A percentile compares a stretch with the other conserved stretches of the same genome.
These are phyloP conservation scores for Tricholoma furcatifolium DNA, from an alignment of 768 basidiomycete species.

Conservation along the genomic window DNA sequence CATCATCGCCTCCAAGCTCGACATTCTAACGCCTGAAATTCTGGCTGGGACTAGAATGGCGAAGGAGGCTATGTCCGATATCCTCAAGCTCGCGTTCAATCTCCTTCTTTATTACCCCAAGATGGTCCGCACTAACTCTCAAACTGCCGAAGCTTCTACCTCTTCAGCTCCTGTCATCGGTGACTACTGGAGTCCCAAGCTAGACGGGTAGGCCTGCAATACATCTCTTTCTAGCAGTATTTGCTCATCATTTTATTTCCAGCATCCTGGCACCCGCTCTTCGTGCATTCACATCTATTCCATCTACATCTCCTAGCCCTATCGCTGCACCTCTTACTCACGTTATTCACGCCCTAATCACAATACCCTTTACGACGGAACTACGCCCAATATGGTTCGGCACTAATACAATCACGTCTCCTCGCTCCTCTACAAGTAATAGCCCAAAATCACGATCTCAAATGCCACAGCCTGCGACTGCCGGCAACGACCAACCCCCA, in stretches of 20 bases:
- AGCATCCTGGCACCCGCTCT: conserved; percentile 75
- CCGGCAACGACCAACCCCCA: conserved; percentile 38
- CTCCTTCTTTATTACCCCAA: conserved; percentile 80
- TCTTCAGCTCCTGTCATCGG: conserved; percentile 52
- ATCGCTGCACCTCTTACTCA: conserved; percentile 76
- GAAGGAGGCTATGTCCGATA: conserved; percentile 75
- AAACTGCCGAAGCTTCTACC: conserved; percentile 26
- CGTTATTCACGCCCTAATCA: conserved; percentile 78
- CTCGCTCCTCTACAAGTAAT: conserved; percentile 30
- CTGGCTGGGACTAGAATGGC: conserved; percentile 52
- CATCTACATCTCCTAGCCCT: conserved; percentile 60
- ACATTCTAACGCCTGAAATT: conserved; percentile 48
- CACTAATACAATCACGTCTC: conserved; percentile 27
- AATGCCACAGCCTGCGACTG: conserved; percentile 25
- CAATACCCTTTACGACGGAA: conserved; percentile 63
- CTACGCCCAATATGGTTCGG: conserved; percentile 67
- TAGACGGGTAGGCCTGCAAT: conserved; percentile 58
- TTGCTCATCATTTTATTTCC: not conserved
- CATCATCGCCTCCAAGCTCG: conserved; percentile 59
- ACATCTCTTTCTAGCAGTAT: not conserved
- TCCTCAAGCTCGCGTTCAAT: conserved; percentile 86
- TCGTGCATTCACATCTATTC: conserved; percentile 65
- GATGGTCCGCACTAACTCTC: conserved; percentile 48
- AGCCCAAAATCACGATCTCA: conserved; percentile 38
- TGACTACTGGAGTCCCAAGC: conserved; percentile 71